These are phyloP conservation scores for Meyerozyma sp. DNA, from an alignment of 1,139 yeast species.

Conservation along the genomic window DNA sequence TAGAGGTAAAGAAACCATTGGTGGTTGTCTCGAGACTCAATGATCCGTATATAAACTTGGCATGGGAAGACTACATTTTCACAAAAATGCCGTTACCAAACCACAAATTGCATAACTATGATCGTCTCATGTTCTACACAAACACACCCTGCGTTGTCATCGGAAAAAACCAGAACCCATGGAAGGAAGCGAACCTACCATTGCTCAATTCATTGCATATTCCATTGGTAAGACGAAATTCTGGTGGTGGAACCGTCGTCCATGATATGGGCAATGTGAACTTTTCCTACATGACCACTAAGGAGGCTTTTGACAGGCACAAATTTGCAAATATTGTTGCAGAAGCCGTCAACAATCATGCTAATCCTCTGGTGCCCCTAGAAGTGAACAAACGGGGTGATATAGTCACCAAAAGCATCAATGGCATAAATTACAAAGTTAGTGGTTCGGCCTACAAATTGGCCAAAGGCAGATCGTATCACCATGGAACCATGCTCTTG, in stretches of 20 bases:
- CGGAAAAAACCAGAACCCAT: conserved; percentile 96
- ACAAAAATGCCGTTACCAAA: conserved; percentile 50
- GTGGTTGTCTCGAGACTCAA: conserved; percentile 42
- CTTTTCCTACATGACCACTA: conserved; percentile 73
- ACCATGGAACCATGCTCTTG: conserved; percentile 94
- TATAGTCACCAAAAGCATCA: conserved; percentile 36
- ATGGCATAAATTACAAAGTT: conserved; percentile 47
- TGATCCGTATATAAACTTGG: conserved; percentile 73
- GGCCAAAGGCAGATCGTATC: conserved; percentile 78
- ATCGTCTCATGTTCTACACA: conserved; percentile 64
- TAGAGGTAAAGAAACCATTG: conserved; percentile 18
- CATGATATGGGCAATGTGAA: conserved; percentile 93
- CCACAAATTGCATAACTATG: conserved; percentile 18
- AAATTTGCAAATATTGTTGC: conserved; percentile 54
- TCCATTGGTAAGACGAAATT: conserved; percentile 72
- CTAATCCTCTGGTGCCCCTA: conserved; percentile 15
- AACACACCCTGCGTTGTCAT: conserved; percentile 85
- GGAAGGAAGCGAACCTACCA: conserved; percentile 75
- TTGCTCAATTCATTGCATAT: conserved; percentile 47
- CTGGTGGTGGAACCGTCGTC: conserved; percentile 98
- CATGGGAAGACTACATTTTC: conserved; percentile 78
- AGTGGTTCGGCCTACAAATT: conserved; percentile 92
- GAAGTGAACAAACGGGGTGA: conserved; percentile 17
- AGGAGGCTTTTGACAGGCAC: conserved; percentile 60
- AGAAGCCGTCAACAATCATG: conserved; percentile 39